Conservation (phyloP, 257 asterid genomes). For the Solanum chiquidenum region DNA sequence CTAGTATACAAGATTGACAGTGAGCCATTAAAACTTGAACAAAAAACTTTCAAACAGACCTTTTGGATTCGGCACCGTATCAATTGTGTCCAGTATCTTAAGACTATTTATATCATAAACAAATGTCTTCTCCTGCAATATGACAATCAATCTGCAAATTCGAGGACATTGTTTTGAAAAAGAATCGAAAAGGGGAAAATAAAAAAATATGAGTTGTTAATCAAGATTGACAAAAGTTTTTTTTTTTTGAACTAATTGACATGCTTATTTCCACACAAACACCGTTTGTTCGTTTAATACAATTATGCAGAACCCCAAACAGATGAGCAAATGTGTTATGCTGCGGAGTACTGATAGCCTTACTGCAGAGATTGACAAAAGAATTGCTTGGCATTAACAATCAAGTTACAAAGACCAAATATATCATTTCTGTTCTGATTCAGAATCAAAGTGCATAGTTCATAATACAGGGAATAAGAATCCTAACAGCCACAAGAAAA, state of each 20-base stretch:
- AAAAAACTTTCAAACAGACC: conserved; percentile 33
- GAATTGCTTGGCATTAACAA: neutral
- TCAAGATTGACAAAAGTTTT: neutral
- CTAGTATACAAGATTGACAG: neutral
- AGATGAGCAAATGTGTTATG: neutral
- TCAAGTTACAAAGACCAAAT: neutral
- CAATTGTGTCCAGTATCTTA: conserved; percentile 59
- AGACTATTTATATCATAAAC: conserved; percentile 68
- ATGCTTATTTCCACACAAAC: neutral
- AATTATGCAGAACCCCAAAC: neutral
- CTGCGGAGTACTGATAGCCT: neutral
- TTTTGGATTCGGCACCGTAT: conserved; percentile 70
- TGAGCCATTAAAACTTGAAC: neutral
- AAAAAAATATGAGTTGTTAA: neutral
- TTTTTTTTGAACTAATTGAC: neutral
- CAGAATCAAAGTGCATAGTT: neutral
- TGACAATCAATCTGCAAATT: conserved; percentile 67
- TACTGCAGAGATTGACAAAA: neutral
- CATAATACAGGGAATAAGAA: neutral
- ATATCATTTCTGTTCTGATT: neutral
- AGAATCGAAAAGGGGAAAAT: neutral
- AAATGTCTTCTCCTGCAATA: conserved; percentile 69
- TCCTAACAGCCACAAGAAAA: neutral
- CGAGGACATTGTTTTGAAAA: neutral
- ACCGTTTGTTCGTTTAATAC: neutral